A percentile compares a stretch with the other conserved stretches of the same genome.
Evolutionary conservation across 2,329 filamentous ascomycete species (phyloP).

Genomic region (Arachnomyces sp.): DNA sequence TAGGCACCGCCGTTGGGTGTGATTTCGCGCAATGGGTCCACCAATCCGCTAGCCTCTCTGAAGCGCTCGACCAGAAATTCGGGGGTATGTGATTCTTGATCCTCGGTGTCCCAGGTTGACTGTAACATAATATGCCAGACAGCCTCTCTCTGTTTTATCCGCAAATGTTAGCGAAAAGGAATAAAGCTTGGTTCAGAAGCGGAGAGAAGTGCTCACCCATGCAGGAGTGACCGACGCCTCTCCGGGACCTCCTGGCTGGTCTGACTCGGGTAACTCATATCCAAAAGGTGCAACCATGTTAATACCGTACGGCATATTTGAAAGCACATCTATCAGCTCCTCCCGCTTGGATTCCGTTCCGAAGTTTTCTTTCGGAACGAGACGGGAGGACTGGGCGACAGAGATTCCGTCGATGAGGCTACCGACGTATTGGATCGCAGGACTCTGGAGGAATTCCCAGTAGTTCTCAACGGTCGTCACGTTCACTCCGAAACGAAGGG

Average conservation of each 20-base stretch:
- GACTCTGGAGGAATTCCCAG: slow-evolving; percentile 2
- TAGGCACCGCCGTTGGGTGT: slow-evolving; percentile 11
- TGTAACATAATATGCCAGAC: slow-evolving; percentile 15
- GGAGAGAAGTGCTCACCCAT: slow-evolving; percentile 8
- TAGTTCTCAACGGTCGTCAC: slow-evolving; percentile 5
- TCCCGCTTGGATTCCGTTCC: slow-evolving; percentile 1
- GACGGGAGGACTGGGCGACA: slow-evolving; percentile 4
- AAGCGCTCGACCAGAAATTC: slow-evolving; percentile 9
- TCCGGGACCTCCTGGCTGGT: slow-evolving; percentile 10
- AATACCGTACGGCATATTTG: slow-evolving; percentile 2
- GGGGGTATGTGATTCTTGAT: slow-evolving; percentile 7
- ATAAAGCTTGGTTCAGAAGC: no score
- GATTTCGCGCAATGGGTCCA: slow-evolving; percentile 13
- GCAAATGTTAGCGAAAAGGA: neutral
- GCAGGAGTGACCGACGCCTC: slow-evolving; percentile 14
- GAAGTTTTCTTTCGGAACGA: slow-evolving; percentile 3
- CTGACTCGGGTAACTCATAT: slow-evolving; percentile 6
- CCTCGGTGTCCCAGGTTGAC: slow-evolving; percentile 2
- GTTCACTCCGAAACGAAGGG: slow-evolving; percentile 2
- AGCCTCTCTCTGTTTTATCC: slow-evolving; percentile 7
- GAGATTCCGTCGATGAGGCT: slow-evolving; percentile 2
- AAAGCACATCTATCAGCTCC: slow-evolving; percentile 4
- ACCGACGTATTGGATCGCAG: slow-evolving; percentile 1
- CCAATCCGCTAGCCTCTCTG: slow-evolving; percentile 8
- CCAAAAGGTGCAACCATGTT: slow-evolving; percentile 11